A percentile compares a stretch with the other conserved stretches of the same genome.
Evolutionary conservation across 2,329 filamentous ascomycete species (phyloP).

Genomic region (Colletotrichum falcatum): DNA sequence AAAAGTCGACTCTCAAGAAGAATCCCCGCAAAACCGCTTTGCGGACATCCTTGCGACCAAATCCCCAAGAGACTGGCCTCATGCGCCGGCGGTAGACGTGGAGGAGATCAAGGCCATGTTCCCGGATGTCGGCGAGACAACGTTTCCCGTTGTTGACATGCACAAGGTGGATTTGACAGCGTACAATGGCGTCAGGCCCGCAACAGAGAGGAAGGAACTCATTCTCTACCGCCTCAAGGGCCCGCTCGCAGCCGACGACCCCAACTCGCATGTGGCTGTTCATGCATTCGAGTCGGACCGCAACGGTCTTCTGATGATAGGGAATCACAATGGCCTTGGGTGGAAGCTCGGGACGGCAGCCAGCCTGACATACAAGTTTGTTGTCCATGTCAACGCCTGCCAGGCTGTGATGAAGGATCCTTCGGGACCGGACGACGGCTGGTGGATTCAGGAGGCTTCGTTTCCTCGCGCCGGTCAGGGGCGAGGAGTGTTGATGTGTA

Average conservation of each 20-base stretch:
- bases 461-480: slow-evolving; percentile 62
- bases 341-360: slow-evolving; percentile 55
- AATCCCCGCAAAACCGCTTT: slow-evolving; percentile 58
- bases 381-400: slow-evolving; percentile 62
- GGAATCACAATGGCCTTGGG: slow-evolving; percentile 62
- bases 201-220: slow-evolving; percentile 61
- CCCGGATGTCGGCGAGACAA: slow-evolving; percentile 53
- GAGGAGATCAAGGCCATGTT: slow-evolving; percentile 52
- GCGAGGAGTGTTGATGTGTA: slow-evolving; percentile 60
- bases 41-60: slow-evolving; percentile 53
- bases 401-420: slow-evolving; percentile 59
- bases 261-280: slow-evolving; percentile 59
- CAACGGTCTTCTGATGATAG: slow-evolving; percentile 66
- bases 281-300: slow-evolving; percentile 66
- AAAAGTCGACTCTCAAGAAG: slow-evolving; percentile 54
- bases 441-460: slow-evolving; percentile 66
- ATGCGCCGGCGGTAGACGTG: slow-evolving; percentile 60
- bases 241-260: slow-evolving; percentile 54
- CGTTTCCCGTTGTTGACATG: slow-evolving; percentile 65
- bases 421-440: slow-evolving; percentile 51
- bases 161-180: slow-evolving; percentile 64
- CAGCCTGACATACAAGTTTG: slow-evolving; percentile 64
- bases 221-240: slow-evolving; percentile 61
- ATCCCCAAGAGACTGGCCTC: slow-evolving; percentile 57
- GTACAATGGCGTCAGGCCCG: slow-evolving; percentile 56